Percentiles rank a stretch among this genome's conserved stretches.
phyloP scores from a whole-genome alignment of 345 rosid genomes.

The Eucalyptus coolabah region DNA sequence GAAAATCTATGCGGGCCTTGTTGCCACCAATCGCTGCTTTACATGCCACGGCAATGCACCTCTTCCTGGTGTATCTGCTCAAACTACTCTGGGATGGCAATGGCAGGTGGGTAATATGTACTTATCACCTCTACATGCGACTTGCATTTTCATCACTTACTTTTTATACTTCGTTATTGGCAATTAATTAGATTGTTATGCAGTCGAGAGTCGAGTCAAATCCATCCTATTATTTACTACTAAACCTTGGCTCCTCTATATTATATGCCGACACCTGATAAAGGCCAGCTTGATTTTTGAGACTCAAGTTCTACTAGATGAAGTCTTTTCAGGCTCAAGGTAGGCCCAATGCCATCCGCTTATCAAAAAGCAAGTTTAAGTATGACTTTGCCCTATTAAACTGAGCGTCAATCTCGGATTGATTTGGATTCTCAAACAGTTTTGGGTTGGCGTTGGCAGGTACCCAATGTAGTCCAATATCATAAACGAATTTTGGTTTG shows the following conservation, averaged over 20 bases:
- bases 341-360: background rate
- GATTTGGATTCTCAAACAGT: background rate
- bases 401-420: no score
- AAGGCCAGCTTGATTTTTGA: background rate
- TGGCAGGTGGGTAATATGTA: background rate
- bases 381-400: background rate
- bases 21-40: background rate
- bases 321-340: background rate
- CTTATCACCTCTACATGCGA: background rate
- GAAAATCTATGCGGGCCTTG: background rate
- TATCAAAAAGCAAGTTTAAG: background rate
- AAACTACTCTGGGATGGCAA: accelerated
- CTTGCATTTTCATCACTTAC: background rate
- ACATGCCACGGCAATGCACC: background rate
- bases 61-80: background rate
- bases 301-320: background rate
- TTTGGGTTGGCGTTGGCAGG: background rate
- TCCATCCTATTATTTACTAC: background rate
- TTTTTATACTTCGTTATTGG: background rate
- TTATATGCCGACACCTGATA: background rate
- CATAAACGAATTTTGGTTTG: background rate
- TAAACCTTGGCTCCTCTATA: background rate
- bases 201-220: background rate
- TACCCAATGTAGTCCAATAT: background rate
- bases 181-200: background rate